phyloP scores from a whole-genome alignment of 2,329 filamentous ascomycete species.

The Biscogniauxia marginata region DNA sequence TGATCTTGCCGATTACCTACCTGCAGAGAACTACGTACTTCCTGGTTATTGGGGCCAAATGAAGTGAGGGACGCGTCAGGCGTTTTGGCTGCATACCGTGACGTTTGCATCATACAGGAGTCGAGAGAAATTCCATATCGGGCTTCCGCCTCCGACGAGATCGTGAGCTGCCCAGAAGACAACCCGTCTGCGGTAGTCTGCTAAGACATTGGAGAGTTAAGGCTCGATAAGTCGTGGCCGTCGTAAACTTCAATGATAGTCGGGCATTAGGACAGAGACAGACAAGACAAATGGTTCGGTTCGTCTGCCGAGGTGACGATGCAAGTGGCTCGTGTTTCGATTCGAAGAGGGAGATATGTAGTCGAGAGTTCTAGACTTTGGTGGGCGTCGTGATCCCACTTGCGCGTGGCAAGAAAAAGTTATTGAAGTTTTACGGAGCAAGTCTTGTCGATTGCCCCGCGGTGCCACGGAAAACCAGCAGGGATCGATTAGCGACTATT shows the following conservation, averaged over 20 bases:
- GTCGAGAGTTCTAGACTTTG: neutral
- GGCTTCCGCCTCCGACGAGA: neutral
- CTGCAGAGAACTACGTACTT: too few relatives aligned
- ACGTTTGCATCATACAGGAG: too few relatives aligned
- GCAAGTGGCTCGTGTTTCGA: neutral
- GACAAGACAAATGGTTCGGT: neutral
- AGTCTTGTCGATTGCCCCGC: neutral
- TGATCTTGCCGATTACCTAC: too few relatives aligned
- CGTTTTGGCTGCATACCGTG: neutral
- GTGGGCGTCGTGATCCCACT: neutral
- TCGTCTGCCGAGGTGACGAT: too few relatives aligned
- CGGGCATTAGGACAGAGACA: neutral
- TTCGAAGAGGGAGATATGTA: neutral
- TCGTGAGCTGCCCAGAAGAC: neutral
- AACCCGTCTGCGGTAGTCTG: neutral
- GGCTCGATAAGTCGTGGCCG: neutral
- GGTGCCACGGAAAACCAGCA: neutral
- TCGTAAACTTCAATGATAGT: neutral
- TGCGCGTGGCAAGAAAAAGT: neutral
- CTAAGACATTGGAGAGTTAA: neutral
- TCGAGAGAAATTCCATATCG: too few relatives aligned
- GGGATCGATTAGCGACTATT: neutral
- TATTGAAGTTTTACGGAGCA: neutral
- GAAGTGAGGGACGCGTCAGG: neutral
- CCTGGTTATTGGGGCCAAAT: too few relatives aligned